These are phyloP conservation scores for Russula virescens DNA, from an alignment of 768 basidiomycete species.

Conservation along the genomic window DNA sequence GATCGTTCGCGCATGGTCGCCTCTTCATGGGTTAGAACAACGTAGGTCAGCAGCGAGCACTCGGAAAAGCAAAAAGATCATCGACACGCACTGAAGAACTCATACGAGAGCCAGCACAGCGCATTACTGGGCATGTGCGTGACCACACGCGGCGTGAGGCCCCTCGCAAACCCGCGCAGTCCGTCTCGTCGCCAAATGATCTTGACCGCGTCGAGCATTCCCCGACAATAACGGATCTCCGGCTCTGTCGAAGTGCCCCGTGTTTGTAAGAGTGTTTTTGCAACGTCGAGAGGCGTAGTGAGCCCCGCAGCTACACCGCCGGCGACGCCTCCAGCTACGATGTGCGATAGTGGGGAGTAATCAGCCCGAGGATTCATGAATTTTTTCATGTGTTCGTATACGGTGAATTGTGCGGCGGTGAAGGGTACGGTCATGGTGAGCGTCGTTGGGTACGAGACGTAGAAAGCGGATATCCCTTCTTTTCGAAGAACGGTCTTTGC, in stretches of 20 bases:
- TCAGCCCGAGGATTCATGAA: conserved; percentile 77
- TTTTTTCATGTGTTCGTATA: conserved; percentile 89
- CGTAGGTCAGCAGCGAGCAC: neutral
- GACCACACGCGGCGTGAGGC: conserved; percentile 84
- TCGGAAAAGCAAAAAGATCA: neutral
- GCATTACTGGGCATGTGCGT: conserved; percentile 97
- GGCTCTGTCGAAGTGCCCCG: conserved; percentile 81
- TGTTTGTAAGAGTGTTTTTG: conserved; percentile 95
- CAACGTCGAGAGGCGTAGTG: conserved; percentile 95
- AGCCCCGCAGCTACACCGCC: conserved; percentile 93
- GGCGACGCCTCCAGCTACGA: conserved; percentile 85
- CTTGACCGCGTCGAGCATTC: conserved; percentile 82
- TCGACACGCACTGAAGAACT: conserved; percentile 89
- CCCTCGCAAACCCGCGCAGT: conserved; percentile 76
- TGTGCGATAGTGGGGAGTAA: conserved; percentile 93
- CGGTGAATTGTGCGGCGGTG: conserved; percentile 96
- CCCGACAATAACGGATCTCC: conserved; percentile 76
- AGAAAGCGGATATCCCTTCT: conserved; percentile 90
- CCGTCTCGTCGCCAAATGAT: conserved; percentile 89
- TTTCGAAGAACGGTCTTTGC: conserved; percentile 76
- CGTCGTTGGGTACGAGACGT: conserved; percentile 98
- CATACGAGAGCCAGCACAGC: conserved; percentile 95
- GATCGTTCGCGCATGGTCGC: conserved; percentile 15
- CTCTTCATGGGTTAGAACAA: conserved; percentile 9
- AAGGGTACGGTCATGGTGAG: conserved; percentile 95